Conservation (phyloP, 2,329 filamentous ascomycete species). For the Cordyceps tenuipes region DNA sequence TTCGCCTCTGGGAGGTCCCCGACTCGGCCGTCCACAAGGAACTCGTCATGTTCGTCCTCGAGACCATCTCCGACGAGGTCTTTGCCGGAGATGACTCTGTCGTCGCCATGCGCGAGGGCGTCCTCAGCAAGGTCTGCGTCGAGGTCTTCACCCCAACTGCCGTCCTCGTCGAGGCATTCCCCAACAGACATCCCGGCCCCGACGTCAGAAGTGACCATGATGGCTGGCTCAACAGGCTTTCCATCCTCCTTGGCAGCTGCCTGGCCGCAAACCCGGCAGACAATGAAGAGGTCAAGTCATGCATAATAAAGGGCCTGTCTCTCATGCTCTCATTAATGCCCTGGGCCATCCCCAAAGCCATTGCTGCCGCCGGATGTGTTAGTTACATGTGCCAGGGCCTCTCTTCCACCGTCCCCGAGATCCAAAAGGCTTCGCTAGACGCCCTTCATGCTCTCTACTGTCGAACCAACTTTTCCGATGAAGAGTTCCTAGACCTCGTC, state of each 20-base stretch:
- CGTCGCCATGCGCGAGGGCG: conserved; percentile 71
- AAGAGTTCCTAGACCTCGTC: conserved; percentile 70
- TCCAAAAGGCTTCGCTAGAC: conserved; percentile 63
- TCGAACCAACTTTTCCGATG: conserved; percentile 63
- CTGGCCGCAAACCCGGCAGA: conserved; percentile 56
- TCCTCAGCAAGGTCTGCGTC: conserved; percentile 81
- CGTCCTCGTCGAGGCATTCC: conserved; percentile 68
- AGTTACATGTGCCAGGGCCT: conserved; percentile 63
- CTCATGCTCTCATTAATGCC: conserved; percentile 71
- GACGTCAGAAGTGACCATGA: conserved; percentile 70
- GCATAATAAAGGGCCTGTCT: conserved; percentile 67
- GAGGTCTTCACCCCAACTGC: conserved; percentile 82
- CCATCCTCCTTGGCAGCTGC: conserved; percentile 65
- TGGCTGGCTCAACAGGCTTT: conserved; percentile 78
- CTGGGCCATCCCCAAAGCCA: conserved; percentile 81
- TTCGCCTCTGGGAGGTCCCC: conserved; percentile 70
- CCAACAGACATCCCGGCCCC: conserved; percentile 58
- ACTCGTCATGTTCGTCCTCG: conserved; percentile 79
- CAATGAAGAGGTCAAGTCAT: conserved; percentile 59
- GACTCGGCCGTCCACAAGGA: conserved; percentile 63
- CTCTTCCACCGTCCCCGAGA: conserved; percentile 57
- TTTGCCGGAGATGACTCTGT: conserved; percentile 86
- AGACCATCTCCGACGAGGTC: conserved; percentile 88
- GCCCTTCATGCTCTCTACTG: conserved; percentile 76
- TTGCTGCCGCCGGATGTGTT: conserved; percentile 63